These are phyloP conservation scores for Oryza coarctata DNA, from an alignment of 176 grass and related monocot species.

Conservation along the genomic window DNA sequence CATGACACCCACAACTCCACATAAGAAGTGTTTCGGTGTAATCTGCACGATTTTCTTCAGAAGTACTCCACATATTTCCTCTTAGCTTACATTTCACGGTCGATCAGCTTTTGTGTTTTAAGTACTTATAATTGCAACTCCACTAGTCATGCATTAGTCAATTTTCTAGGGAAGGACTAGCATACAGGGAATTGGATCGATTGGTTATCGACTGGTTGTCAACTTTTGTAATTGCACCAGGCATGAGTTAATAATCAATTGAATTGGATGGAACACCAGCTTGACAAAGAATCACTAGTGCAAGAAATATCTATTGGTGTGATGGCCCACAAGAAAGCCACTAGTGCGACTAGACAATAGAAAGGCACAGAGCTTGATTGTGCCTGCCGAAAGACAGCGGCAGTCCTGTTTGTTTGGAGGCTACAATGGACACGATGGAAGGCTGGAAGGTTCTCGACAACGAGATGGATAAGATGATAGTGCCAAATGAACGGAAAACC, in stretches of 20 bases:
- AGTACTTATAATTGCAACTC: background rate
- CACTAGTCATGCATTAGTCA: background rate
- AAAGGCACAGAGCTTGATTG: background rate
- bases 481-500: background rate
- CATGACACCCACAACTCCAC: too few relatives aligned
- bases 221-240: background rate
- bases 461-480: background rate
- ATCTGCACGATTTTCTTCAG: too few relatives aligned
- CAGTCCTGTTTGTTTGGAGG: conserved; percentile 16
- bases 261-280: background rate
- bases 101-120: background rate
- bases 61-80: background rate
- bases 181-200: background rate
- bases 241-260: background rate
- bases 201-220: background rate
- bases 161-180: background rate
- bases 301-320: background rate
- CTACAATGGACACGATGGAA: background rate
- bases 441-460: conserved; percentile 22
- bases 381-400: conserved; percentile 22
- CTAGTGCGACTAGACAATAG: too few relatives aligned
- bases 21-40: too few relatives aligned
- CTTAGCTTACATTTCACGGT: background rate
- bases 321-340: conserved; percentile 1
- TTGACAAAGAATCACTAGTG: background rate